Conservation (phyloP, 2,329 filamentous ascomycete species). For the Paraconiothyrium brasiliense region DNA sequence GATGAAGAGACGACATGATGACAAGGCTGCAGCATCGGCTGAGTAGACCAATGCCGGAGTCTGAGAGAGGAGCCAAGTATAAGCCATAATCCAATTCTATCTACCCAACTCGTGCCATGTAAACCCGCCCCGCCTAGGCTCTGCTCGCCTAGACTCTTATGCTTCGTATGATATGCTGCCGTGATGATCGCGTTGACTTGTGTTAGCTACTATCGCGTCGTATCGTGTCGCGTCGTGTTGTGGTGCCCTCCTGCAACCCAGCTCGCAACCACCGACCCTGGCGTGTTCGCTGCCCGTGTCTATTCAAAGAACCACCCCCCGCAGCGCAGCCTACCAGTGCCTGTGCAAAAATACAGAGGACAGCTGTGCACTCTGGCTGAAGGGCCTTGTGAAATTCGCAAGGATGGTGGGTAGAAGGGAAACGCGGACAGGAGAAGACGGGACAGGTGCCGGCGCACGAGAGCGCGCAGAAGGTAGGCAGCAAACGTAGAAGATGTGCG, state of each 20-base stretch:
- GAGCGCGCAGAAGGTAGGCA: not conserved
- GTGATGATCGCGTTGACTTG: not conserved
- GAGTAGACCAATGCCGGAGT: not conserved
- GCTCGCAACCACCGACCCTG: not conserved
- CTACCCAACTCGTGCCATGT: not conserved
- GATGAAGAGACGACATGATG: not conserved
- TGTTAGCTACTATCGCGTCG: not conserved
- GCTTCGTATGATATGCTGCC: not conserved
- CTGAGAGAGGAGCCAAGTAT: not conserved
- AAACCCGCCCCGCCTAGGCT: not conserved
- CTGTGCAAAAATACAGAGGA: not conserved
- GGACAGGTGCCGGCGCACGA: not conserved
- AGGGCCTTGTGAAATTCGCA: constrained; percentile 6
- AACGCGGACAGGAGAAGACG: not conserved
- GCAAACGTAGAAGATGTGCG: not conserved
- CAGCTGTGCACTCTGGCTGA: constrained; percentile 1
- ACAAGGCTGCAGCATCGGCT: not conserved
- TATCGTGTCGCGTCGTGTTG: not conserved
- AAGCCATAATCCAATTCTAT: constrained; percentile 1
- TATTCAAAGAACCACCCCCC: not conserved
- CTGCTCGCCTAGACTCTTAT: not conserved
- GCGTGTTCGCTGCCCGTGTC: not conserved
- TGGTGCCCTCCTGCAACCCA: not conserved
- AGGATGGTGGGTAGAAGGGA: constrained; percentile 1
- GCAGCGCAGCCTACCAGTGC: not conserved